A percentile compares a stretch with the other conserved stretches of the same genome.
Evolutionary conservation across 345 rosid genomes (phyloP).

Genomic region (Pseudoturritis turrita): DNA sequence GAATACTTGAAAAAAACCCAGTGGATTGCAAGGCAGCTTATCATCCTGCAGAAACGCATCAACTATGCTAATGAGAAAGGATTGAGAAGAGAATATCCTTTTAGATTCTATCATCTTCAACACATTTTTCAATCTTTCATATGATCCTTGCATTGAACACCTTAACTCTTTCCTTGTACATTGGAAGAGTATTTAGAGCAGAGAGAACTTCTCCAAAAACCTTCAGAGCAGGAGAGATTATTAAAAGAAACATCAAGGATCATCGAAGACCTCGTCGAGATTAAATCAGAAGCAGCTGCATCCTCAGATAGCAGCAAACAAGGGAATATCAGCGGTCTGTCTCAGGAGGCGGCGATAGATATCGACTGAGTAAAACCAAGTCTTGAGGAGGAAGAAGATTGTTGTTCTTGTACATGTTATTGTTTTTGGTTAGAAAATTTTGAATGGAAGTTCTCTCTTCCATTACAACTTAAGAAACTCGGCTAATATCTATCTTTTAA

Average conservation of each 20-base stretch:
- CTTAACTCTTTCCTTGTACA: constrained; percentile 18
- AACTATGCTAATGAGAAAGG: constrained; percentile 30
- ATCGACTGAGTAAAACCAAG: constrained; percentile 11
- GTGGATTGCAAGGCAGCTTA: constrained; percentile 35
- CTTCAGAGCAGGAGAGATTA: constrained; percentile 31
- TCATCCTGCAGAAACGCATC: constrained; percentile 27
- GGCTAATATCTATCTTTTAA: not conserved
- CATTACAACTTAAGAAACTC: constrained; percentile 3
- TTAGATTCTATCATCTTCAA: not conserved
- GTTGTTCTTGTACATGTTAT: not conserved
- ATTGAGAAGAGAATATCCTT: constrained; percentile 34
- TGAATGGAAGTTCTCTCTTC: not conserved
- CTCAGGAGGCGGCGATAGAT: not conserved
- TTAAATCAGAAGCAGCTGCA: not conserved
- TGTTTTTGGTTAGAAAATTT: not conserved
- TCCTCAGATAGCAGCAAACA: constrained; percentile 5
- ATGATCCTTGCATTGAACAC: constrained; percentile 13
- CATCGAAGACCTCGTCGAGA: constrained; percentile 22
- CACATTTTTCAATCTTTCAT: not conserved
- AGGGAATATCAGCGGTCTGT: not conserved
- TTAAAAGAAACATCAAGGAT: constrained; percentile 19
- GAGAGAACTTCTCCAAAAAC: constrained; percentile 26
- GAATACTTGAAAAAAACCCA: not conserved
- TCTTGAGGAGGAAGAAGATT: not conserved
- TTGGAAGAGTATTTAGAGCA: constrained; percentile 24